Conservation (phyloP, 768 basidiomycete genomes). For the Stropharia rugosoannulata region DNA sequence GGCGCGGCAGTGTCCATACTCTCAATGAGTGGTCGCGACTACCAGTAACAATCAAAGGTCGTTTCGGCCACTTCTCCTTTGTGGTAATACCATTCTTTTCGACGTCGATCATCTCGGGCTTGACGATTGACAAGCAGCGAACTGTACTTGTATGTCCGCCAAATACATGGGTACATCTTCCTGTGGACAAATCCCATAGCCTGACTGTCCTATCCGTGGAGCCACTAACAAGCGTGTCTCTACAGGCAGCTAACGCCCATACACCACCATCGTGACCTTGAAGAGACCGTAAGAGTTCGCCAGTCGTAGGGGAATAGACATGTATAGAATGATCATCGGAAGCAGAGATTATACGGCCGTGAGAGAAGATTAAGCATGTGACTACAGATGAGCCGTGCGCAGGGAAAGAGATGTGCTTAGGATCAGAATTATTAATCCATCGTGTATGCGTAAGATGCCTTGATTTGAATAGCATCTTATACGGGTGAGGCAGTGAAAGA, state of each 20-base stretch:
- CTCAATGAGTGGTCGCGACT: conserved; percentile 69
- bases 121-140: conserved; percentile 92
- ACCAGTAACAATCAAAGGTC: conserved; percentile 72
- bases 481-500: conserved; percentile 80
- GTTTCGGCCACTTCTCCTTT: conserved; percentile 70
- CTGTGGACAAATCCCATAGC: conserved; percentile 83
- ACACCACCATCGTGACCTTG: conserved; percentile 95
- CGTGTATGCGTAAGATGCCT: conserved; percentile 76
- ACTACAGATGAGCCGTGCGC: conserved; percentile 91
- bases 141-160: conserved; percentile 97
- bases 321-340: conserved; percentile 98
- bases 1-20: conserved; percentile 55
- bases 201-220: conserved; percentile 93
- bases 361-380: conserved; percentile 94
- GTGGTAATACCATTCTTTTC: conserved; percentile 63
- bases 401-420: conserved; percentile 78
- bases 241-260: conserved; percentile 92
- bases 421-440: conserved; percentile 75
- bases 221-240: conserved; percentile 86
- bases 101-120: conserved; percentile 83
- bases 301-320: conserved; percentile 87
- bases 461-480: conserved; percentile 92
- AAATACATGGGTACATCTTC: conserved; percentile 88
- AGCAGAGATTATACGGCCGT: conserved; percentile 92
- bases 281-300: conserved; percentile 69